Percentiles rank a stretch among this genome's conserved stretches.
Evolutionary conservation across 2,329 filamentous ascomycete species (phyloP).

Genomic region (Epichloe festucae): DNA sequence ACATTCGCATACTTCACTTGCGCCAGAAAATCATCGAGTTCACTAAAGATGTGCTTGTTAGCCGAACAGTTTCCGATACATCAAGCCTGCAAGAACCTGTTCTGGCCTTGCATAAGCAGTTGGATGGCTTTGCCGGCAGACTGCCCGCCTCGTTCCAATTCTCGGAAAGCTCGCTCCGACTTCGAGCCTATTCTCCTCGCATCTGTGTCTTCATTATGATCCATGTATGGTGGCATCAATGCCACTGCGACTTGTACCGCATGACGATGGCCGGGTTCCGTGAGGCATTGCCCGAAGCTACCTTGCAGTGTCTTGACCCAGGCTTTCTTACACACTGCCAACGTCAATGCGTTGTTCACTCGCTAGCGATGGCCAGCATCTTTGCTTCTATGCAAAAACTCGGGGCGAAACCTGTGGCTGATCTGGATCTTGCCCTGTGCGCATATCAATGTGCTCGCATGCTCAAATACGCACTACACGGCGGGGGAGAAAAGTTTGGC

Average conservation of each 20-base stretch:
- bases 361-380: conserved; percentile 41
- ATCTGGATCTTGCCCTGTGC: conserved; percentile 42
- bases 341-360: conserved; percentile 39
- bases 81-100: conserved; percentile 28
- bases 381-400: conserved; percentile 38
- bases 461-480: conserved; percentile 37
- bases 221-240: conserved; percentile 46
- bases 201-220: conserved; percentile 48
- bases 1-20: conserved; percentile 43
- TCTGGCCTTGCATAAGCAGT: conserved; percentile 33
- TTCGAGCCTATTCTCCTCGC: conserved; percentile 43
- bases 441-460: conserved; percentile 42
- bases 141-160: conserved; percentile 44
- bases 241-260: conserved; percentile 43
- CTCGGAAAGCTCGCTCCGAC: conserved; percentile 40
- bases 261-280: conserved; percentile 37
- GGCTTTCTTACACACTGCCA: conserved; percentile 37
- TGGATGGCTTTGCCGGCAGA: conserved; percentile 39
- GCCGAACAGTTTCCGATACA: conserved; percentile 28
- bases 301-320: conserved; percentile 32
- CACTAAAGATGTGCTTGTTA: conserved; percentile 28
- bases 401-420: conserved; percentile 38
- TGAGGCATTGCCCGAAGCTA: conserved; percentile 33
- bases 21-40: conserved; percentile 41
- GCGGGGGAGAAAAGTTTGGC: conserved; percentile 28